Conservation (phyloP, 306 rosid species). For the Cercis canadensis region DNA sequence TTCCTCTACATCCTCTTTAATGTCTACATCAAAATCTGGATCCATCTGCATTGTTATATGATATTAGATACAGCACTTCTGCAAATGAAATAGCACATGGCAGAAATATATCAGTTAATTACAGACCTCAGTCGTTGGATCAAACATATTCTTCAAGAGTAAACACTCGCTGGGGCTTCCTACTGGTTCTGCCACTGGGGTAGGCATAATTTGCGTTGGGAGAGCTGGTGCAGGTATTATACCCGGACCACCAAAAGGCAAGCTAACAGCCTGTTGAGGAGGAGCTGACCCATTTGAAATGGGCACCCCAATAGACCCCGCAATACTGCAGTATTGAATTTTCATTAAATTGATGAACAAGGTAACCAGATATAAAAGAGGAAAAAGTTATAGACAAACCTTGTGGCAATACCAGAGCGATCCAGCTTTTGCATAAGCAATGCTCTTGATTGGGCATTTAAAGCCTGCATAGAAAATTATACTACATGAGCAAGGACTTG, state of each 20-base stretch:
- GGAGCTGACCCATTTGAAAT: conserved; percentile 73
- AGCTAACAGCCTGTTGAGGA: conserved; percentile 55
- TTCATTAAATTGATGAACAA: conserved; percentile 14
- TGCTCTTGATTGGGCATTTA: conserved; percentile 98
- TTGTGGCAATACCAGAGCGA: conserved; percentile 80
- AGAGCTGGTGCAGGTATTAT: conserved; percentile 53
- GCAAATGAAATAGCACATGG: conserved; percentile 24
- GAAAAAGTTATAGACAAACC: conserved; percentile 55
- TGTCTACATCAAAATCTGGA: conserved; percentile 87
- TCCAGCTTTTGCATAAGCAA: conserved; percentile 93
- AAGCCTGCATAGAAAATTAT: conserved; percentile 59
- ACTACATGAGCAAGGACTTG: conserved; percentile 22
- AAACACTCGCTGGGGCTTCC: conserved; percentile 93
- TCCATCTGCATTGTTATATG: conserved; percentile 63
- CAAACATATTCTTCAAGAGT: conserved; percentile 92
- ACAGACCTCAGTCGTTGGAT: conserved; percentile 88
- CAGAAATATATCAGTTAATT: conserved; percentile 16
- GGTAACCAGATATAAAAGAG: not conserved
- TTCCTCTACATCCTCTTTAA: conserved; percentile 93
- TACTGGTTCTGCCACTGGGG: conserved; percentile 62
- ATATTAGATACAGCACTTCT: conserved; percentile 18
- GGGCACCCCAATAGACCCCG: conserved; percentile 67
- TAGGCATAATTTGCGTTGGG: conserved; percentile 57
- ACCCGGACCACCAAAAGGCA: conserved; percentile 74
- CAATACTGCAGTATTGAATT: conserved; percentile 63